A percentile compares a stretch with the other conserved stretches of the same genome.
These are phyloP conservation scores for Suillus sp. DNA, from an alignment of 768 basidiomycete genomes.

Conservation along the genomic window DNA sequence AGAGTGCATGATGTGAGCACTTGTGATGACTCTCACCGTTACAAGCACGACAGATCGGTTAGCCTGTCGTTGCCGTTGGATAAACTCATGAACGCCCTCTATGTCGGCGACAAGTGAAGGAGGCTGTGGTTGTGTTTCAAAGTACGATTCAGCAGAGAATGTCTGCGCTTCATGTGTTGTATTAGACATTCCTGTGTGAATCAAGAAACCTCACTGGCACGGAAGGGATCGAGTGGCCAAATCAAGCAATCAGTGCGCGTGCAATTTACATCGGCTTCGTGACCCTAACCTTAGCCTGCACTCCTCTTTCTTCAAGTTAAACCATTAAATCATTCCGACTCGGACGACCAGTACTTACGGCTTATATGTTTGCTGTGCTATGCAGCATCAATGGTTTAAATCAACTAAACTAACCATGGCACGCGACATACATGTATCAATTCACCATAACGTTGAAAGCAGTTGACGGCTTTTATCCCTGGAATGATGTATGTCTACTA, in stretches of 20 bases:
- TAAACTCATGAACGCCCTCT: slow-evolving; percentile 64
- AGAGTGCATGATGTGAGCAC: slow-evolving; percentile 3
- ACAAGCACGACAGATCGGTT: slow-evolving; percentile 87
- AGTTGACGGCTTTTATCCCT: background rate
- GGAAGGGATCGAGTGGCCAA: background rate
- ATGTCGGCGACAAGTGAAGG: slow-evolving; percentile 69
- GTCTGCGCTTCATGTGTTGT: slow-evolving; percentile 20
- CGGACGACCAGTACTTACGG: too few species aligned
- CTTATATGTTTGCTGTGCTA: too few species aligned
- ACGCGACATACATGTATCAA: background rate
- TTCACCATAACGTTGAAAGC: background rate
- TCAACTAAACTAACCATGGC: background rate
- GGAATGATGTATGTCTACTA: background rate
- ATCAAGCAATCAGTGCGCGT: background rate
- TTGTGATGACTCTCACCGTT: slow-evolving; percentile 62
- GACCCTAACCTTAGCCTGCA: background rate
- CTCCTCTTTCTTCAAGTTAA: too few species aligned
- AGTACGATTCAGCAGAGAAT: slow-evolving; percentile 91
- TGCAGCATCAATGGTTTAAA: background rate
- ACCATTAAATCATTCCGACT: too few species aligned
- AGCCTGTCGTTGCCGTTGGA: slow-evolving; percentile 61
- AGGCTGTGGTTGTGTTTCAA: slow-evolving; percentile 84
- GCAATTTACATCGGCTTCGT: background rate
- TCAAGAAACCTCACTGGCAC: background rate
- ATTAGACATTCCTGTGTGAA: slow-evolving; percentile 20